These are phyloP conservation scores for Fusarium azukiicola DNA, from an alignment of 2,329 filamentous ascomycete genomes.

Conservation along the genomic window DNA sequence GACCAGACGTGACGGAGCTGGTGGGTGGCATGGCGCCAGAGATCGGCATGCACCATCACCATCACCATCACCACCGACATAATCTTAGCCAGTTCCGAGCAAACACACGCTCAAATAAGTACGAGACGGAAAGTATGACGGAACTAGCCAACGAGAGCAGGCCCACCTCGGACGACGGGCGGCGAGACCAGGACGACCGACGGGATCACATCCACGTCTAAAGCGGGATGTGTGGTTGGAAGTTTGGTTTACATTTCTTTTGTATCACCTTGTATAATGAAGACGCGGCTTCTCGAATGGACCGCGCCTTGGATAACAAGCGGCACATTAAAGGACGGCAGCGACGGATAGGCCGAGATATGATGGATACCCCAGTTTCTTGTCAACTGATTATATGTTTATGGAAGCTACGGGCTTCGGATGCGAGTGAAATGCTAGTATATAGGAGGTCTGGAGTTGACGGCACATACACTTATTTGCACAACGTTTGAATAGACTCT, in stretches of 20 bases:
- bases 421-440: background rate
- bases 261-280: slow-evolving; percentile 36
- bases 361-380: slow-evolving; percentile 46
- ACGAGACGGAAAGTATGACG: slow-evolving; percentile 74
- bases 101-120: slow-evolving; percentile 57
- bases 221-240: slow-evolving; percentile 20
- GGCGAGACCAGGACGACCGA: slow-evolving; percentile 29
- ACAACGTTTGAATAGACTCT: slow-evolving; percentile 21
- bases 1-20: slow-evolving; percentile 61
- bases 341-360: slow-evolving; percentile 4
- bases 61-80: slow-evolving; percentile 46
- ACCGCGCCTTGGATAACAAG: slow-evolving; percentile 24
- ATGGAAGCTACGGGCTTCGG: slow-evolving; percentile 7
- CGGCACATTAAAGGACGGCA: slow-evolving; percentile 9
- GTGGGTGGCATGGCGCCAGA: slow-evolving; percentile 51
- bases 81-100: slow-evolving; percentile 59
- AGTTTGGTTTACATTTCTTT: slow-evolving; percentile 30
- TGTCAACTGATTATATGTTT: slow-evolving; percentile 27
- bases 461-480: slow-evolving; percentile 8
- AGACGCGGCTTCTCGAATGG: slow-evolving; percentile 35
- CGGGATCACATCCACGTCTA: slow-evolving; percentile 35
- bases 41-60: slow-evolving; percentile 28
- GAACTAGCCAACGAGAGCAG: slow-evolving; percentile 67
- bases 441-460: slow-evolving; percentile 10
- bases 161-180: slow-evolving; percentile 61